Evolutionary conservation across 2,329 filamentous ascomycete genomes (phyloP).

Genomic region (Talaromyces sp.): DNA sequence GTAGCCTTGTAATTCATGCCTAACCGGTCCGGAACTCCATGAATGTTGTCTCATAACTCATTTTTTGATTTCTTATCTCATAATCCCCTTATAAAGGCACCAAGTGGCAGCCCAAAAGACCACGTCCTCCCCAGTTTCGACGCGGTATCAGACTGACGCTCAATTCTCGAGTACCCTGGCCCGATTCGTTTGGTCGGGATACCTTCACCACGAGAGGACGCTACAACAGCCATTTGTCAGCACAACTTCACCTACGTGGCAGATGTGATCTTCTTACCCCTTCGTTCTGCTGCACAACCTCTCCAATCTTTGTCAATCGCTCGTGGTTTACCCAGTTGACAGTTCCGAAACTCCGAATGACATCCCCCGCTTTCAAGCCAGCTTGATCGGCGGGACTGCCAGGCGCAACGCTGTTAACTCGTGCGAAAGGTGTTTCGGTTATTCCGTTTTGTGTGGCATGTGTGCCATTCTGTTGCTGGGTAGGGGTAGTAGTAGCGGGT

Average conservation of each 20-base stretch:
- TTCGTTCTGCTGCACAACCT: conserved; percentile 85
- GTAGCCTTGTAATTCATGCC: not conserved
- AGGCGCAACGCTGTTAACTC: conserved; percentile 76
- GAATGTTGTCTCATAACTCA: not conserved
- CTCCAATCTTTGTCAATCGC: conserved; percentile 77
- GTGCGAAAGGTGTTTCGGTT: conserved; percentile 72
- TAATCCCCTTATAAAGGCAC: conserved; percentile 63
- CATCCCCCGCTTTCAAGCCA: conserved; percentile 76
- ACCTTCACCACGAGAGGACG: conserved; percentile 68
- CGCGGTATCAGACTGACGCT: conserved; percentile 72
- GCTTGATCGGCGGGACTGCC: conserved; percentile 79
- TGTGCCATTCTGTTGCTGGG: conserved; percentile 14
- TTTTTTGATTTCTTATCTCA: not conserved
- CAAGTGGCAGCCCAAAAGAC: conserved; percentile 86
- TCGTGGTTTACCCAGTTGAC: conserved; percentile 85
- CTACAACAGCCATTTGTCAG: conserved; percentile 46
- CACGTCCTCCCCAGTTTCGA: conserved; percentile 84
- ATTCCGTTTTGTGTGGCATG: conserved; percentile 30
- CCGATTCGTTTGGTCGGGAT: conserved; percentile 48
- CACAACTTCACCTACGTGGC: not conserved
- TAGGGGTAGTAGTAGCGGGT: conserved; percentile 19
- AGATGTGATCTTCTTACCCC: conserved; percentile 61
- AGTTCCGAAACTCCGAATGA: conserved; percentile 79
- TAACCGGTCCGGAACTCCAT: not conserved
- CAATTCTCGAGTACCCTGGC: conserved; percentile 55